Evolutionary conservation across 306 rosid genomes (phyloP).

Genomic region (Cercis canadensis): DNA sequence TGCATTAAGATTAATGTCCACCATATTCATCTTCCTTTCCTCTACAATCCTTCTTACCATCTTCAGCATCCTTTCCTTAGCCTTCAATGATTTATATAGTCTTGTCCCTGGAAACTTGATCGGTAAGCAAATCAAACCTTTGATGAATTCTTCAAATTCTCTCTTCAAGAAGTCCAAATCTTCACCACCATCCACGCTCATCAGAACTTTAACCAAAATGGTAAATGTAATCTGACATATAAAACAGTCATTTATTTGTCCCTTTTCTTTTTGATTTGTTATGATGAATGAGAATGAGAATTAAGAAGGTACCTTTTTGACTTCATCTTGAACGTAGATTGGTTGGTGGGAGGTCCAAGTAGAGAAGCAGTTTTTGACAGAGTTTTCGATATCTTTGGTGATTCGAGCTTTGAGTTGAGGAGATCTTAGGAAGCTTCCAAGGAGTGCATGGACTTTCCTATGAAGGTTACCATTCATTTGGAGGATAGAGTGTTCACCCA

Average conservation of each 20-base stretch:
- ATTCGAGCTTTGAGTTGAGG: conserved; percentile 72
- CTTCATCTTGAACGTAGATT: conserved; percentile 71
- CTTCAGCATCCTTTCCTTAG: conserved; percentile 70
- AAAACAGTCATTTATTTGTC: neutral
- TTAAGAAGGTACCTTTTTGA: conserved; percentile 61
- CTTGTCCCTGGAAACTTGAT: conserved; percentile 84
- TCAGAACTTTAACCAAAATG: conserved; percentile 68
- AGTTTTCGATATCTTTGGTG: conserved; percentile 57
- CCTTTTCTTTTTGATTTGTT: neutral
- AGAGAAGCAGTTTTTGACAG: conserved; percentile 62
- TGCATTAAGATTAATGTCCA: conserved; percentile 62
- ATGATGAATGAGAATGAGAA: neutral
- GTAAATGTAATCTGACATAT: conserved; percentile 71
- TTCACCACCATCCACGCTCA: conserved; percentile 82
- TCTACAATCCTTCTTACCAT: conserved; percentile 43
- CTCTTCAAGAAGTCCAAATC: conserved; percentile 66
- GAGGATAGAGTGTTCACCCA: conserved; percentile 79
- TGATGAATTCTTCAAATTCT: conserved; percentile 81
- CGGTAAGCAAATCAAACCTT: conserved; percentile 88
- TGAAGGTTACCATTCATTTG: conserved; percentile 70
- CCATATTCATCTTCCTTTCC: conserved; percentile 73
- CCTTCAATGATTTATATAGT: conserved; percentile 91
- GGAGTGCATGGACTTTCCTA: conserved; percentile 67
- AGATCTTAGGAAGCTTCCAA: conserved; percentile 70
- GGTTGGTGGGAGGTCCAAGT: conserved; percentile 54